Conservation (phyloP, 441 rosid species). For the Capsella rubella region DNA sequence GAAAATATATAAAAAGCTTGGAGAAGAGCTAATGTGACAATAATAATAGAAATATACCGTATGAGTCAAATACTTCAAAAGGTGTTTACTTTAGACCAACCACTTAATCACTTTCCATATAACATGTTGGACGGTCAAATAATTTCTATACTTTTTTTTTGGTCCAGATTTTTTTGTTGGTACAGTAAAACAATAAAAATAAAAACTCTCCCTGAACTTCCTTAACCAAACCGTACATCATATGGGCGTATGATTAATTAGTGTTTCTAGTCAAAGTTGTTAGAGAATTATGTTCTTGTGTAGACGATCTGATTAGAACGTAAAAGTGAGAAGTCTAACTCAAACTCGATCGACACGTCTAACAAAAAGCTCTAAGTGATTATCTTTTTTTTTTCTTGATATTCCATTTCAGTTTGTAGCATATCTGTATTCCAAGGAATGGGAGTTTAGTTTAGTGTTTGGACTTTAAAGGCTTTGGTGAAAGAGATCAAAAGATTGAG, state of each 20-base stretch:
- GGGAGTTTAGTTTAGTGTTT: slow-evolving; percentile 4
- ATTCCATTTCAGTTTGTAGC: neutral
- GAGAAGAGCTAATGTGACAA: neutral
- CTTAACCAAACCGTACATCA: too few species aligned
- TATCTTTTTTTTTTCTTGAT: neutral
- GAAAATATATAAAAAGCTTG: neutral
- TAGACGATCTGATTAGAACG: neutral
- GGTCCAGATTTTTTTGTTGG: too few species aligned
- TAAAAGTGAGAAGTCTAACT: slow-evolving; percentile 20
- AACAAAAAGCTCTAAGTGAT: neutral
- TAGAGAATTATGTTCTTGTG: too few species aligned
- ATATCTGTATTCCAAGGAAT: neutral
- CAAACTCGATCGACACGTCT: slow-evolving; percentile 4
- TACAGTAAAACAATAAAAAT: too few species aligned
- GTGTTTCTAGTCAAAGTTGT: too few species aligned
- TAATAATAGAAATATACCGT: too few species aligned
- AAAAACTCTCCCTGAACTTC: too few species aligned
- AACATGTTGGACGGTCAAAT: too few species aligned
- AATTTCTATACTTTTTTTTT: too few species aligned
- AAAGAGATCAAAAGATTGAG: slow-evolving; percentile 12
- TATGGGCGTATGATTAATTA: too few species aligned
- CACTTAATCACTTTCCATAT: neutral
- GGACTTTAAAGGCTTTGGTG: slow-evolving; percentile 13
- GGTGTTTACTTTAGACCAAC: neutral
- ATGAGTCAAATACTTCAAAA: neutral